Evolutionary conservation across 441 rosid species (phyloP).

Genomic region (Gossypium lobatum): DNA sequence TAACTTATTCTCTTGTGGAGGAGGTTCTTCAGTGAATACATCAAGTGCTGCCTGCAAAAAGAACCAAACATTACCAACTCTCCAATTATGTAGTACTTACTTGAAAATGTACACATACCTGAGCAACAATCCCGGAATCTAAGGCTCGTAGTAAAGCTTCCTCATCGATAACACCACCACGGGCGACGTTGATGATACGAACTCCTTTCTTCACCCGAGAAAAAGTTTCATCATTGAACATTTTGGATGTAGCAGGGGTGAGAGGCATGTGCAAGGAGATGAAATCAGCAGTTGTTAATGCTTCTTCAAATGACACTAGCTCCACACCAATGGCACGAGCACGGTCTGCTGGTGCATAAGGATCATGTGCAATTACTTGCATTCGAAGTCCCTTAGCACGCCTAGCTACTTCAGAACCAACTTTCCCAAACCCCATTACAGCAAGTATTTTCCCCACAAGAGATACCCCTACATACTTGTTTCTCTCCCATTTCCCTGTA

Average conservation of each 20-base stretch:
- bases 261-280: constrained; percentile 66
- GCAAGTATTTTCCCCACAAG: constrained; percentile 64
- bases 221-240: constrained; percentile 52
- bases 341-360: constrained; percentile 61
- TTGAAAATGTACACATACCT: constrained; percentile 23
- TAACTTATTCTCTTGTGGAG: constrained; percentile 43
- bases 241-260: constrained; percentile 49
- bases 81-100: neutral
- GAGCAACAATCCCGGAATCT: constrained; percentile 51
- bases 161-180: constrained; percentile 74
- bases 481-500: constrained; percentile 60
- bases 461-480: constrained; percentile 56
- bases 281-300: constrained; percentile 50
- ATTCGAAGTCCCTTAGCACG: constrained; percentile 61
- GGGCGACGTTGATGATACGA: constrained; percentile 60
- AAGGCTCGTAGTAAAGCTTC: constrained; percentile 55
- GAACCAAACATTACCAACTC: neutral
- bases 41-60: constrained; percentile 56
- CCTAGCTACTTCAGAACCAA: constrained; percentile 68
- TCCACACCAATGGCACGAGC: constrained; percentile 58
- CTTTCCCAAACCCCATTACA: constrained; percentile 69
- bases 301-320: constrained; percentile 46
- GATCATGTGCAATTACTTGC: constrained; percentile 60
- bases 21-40: constrained; percentile 61
- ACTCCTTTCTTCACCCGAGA: constrained; percentile 58